Evolutionary conservation across 1,284 basidiomycete species (phyloP).

Genomic region (Rhodotorula sp.): DNA sequence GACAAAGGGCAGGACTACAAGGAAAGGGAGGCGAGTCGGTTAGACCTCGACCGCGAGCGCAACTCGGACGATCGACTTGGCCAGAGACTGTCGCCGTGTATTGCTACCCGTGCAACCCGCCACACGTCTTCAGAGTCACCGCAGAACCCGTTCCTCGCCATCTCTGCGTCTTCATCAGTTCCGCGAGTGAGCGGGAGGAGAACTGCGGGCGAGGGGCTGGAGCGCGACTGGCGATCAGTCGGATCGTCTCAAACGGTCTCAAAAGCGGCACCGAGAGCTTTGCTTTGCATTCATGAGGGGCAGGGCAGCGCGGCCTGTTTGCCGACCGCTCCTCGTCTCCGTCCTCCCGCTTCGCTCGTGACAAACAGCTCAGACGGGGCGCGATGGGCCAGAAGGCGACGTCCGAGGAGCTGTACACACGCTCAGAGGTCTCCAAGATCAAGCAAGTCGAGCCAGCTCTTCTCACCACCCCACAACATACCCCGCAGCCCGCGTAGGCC

Average conservation of each 20-base stretch:
- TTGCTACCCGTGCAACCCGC: background rate
- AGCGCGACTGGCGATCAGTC: background rate
- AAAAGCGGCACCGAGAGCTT: too few relatives aligned
- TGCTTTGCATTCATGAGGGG: background rate
- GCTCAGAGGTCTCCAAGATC: conserved; percentile 23
- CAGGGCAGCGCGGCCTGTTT: too few relatives aligned
- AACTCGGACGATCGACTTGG: too few relatives aligned
- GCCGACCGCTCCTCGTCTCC: too few relatives aligned
- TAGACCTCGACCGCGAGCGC: too few relatives aligned
- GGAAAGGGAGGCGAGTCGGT: too few relatives aligned
- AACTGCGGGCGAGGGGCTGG: background rate
- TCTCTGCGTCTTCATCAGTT: background rate
- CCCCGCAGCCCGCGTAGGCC: background rate
- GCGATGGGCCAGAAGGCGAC: background rate
- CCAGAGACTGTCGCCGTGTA: too few relatives aligned
- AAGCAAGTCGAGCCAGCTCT: conserved; percentile 13
- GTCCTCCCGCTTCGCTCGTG: too few relatives aligned
- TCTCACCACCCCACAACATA: background rate
- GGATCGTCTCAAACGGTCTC: background rate
- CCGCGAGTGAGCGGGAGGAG: background rate
- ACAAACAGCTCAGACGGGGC: too few relatives aligned
- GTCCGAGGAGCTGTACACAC: conserved; percentile 6
- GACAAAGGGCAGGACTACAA: background rate
- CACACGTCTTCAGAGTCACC: background rate
- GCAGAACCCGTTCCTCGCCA: background rate